Conservation (phyloP, 2,329 filamentous ascomycete genomes). For the Aspergillus fischeri region DNA sequence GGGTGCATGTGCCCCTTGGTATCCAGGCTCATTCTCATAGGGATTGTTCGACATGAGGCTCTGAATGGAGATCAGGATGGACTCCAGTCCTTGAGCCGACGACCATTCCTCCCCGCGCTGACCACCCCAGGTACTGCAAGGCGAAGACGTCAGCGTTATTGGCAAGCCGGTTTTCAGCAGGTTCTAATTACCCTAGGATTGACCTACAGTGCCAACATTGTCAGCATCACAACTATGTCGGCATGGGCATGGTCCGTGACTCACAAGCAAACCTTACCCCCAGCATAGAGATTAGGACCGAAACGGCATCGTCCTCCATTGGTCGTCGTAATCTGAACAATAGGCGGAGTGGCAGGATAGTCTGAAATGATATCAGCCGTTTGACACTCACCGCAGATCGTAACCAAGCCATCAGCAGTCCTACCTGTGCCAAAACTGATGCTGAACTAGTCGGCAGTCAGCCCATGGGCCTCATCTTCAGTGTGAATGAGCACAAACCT, state of each 20-base stretch:
- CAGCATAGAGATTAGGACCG: conserved; percentile 94
- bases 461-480: conserved; percentile 1
- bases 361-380: conserved; percentile 49
- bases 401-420: neutral
- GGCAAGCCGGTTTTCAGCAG: neutral
- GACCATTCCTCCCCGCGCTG: conserved; percentile 94
- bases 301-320: conserved; percentile 86
- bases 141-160: conserved; percentile 8
- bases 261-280: conserved; percentile 87
- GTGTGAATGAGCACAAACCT: conserved; percentile 53
- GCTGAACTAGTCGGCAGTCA: conserved; percentile 56
- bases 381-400: neutral
- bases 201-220: conserved; percentile 52
- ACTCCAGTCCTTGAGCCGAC: conserved; percentile 90
- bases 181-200: conserved; percentile 66
- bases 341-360: conserved; percentile 67
- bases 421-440: conserved; percentile 73
- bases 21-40: conserved; percentile 94
- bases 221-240: conserved; percentile 13
- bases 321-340: conserved; percentile 70
- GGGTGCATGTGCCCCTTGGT: conserved; percentile 67
- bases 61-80: conserved; percentile 90
- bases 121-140: conserved; percentile 79
- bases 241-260: conserved; percentile 29
- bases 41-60: conserved; percentile 92